Conservation (phyloP, 306 rosid genomes). For the Glycine soja region DNA sequence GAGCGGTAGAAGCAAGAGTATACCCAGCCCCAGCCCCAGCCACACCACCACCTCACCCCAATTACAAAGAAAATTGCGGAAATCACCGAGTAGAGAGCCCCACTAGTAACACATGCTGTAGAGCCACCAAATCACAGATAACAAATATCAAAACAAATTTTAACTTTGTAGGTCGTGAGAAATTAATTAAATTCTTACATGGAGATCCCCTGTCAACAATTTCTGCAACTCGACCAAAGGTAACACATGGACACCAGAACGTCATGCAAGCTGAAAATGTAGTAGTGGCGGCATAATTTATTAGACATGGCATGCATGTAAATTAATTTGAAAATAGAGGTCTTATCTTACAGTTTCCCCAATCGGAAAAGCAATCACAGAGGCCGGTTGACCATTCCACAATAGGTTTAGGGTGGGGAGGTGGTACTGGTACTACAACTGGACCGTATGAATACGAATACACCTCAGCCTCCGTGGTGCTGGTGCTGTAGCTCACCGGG, state of each 20-base stretch:
- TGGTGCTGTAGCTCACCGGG: too few relatives aligned
- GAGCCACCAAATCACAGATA: too few relatives aligned
- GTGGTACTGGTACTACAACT: not conserved
- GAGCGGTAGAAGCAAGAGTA: conserved; percentile 74
- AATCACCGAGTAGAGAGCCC: conserved; percentile 59
- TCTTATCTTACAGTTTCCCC: conserved; percentile 37
- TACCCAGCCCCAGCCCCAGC: conserved; percentile 49
- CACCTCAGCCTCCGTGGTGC: too few relatives aligned
- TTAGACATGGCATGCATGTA: too few relatives aligned
- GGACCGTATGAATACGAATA: too few relatives aligned
- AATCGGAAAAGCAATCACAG: conserved; percentile 64
- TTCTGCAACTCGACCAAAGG: conserved; percentile 77
- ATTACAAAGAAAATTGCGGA: too few relatives aligned
- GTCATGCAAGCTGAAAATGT: conserved; percentile 66
- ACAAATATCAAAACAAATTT: too few relatives aligned
- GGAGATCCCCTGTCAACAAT: conserved; percentile 74
- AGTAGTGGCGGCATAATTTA: too few relatives aligned
- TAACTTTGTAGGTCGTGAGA: too few relatives aligned
- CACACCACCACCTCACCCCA: too few relatives aligned
- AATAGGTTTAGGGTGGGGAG: not conserved
- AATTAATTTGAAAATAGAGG: too few relatives aligned
- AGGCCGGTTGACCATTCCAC: conserved; percentile 72
- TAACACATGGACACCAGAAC: conserved; percentile 75
- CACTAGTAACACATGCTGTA: conserved; percentile 73
- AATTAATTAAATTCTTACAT: conserved; percentile 45